phyloP scores from a whole-genome alignment of 495 filamentous ascomycete genomes.

The Ascodesmis nigricans region DNA sequence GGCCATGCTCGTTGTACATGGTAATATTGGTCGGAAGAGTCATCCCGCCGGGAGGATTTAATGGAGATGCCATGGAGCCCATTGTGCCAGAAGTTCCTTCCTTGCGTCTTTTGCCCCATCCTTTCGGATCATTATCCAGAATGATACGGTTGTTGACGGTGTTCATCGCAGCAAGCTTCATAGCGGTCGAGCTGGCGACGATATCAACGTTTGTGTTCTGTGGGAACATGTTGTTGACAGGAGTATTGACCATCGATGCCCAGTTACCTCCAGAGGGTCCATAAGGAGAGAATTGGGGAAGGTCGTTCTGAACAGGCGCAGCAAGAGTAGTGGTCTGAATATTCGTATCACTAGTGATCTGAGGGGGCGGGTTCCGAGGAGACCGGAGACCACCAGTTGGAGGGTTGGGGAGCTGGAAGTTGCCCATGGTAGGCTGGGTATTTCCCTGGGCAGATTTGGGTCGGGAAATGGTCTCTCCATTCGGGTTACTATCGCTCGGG shows the following conservation, averaged over 20 bases:
- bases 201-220: slow-evolving; percentile 61
- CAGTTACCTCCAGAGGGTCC: slow-evolving; percentile 68
- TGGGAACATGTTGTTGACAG: slow-evolving; percentile 69
- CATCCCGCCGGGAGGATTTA: slow-evolving; percentile 19
- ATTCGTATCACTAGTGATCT: slow-evolving; percentile 39
- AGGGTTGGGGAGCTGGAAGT: slow-evolving; percentile 62
- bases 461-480: slow-evolving; percentile 27
- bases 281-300: slow-evolving; percentile 80
- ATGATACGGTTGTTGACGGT: slow-evolving; percentile 98
- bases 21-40: slow-evolving; percentile 45
- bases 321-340: slow-evolving; percentile 68
- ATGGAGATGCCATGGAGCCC: slow-evolving; percentile 33
- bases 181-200: slow-evolving; percentile 95
- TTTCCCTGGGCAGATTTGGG: slow-evolving; percentile 80
- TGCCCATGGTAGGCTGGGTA: slow-evolving; percentile 85
- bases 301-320: slow-evolving; percentile 48
- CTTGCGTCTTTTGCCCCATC: slow-evolving; percentile 68
- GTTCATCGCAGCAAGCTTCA: slow-evolving; percentile 92
- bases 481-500: slow-evolving; percentile 24
- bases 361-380: slow-evolving; percentile 36
- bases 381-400: slow-evolving; percentile 64
- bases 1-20: slow-evolving; percentile 82
- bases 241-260: slow-evolving; percentile 96
- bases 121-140: slow-evolving; percentile 35
- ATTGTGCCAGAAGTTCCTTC: slow-evolving; percentile 18